Evolutionary conservation across 2,329 filamentous ascomycete species (phyloP).

Genomic region (Apiospora koreana): DNA sequence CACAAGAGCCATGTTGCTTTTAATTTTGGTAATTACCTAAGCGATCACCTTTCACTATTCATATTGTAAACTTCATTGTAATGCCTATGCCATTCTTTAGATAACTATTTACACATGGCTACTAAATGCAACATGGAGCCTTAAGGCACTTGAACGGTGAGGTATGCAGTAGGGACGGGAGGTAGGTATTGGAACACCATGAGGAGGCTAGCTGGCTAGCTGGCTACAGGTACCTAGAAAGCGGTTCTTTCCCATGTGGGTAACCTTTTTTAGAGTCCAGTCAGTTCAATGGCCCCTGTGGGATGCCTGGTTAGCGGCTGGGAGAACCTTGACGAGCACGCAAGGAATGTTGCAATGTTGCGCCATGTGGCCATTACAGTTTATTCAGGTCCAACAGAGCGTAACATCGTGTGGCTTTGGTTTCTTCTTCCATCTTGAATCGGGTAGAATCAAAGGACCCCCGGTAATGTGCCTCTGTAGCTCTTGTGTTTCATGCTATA

Average conservation of each 20-base stretch:
- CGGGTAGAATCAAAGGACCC: neutral
- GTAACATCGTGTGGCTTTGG: neutral
- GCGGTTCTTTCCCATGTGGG: neutral
- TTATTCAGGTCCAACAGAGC: neutral
- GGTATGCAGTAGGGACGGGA: too few species aligned
- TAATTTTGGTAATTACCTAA: neutral
- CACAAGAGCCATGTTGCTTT: neutral
- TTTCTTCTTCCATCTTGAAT: neutral
- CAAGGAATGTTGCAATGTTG: neutral
- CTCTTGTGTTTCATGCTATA: neutral
- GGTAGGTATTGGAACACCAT: too few species aligned
- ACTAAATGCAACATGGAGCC: too few species aligned
- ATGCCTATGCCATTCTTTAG: too few species aligned
- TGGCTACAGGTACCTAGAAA: too few species aligned
- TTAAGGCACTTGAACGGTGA: too few species aligned
- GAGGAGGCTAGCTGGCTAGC: too few species aligned
- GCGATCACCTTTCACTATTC: neutral
- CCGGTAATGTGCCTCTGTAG: neutral
- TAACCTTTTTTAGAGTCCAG: neutral
- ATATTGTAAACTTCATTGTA: neutral
- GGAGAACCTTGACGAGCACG: constrained; percentile 6
- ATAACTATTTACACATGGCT: too few species aligned
- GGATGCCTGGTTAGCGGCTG: neutral
- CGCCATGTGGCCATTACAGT: neutral
- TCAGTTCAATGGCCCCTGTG: neutral